These are phyloP conservation scores for Candida piceae DNA, from an alignment of 805 yeast species.

Conservation along the genomic window DNA sequence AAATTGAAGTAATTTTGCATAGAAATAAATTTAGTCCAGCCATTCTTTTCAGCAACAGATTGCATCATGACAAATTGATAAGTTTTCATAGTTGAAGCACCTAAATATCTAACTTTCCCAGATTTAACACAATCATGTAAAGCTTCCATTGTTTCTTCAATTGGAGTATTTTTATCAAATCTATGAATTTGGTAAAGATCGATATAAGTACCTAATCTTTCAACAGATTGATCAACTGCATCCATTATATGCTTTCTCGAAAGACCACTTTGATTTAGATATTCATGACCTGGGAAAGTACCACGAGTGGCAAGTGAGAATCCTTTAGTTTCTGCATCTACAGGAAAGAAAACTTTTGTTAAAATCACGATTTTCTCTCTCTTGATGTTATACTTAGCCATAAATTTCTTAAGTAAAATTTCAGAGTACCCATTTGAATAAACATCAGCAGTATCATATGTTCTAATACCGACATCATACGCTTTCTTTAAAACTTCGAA, in stretches of 20 bases:
- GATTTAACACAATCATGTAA: conserved; percentile 43
- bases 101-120: conserved; percentile 48
- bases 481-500: conserved; percentile 38
- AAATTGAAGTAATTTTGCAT: conserved; percentile 55
- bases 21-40: conserved; percentile 51
- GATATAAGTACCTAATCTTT: conserved; percentile 44
- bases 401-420: conserved; percentile 43
- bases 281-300: conserved; percentile 19
- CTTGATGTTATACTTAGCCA: conserved; percentile 43
- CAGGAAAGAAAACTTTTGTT: conserved; percentile 34
- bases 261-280: conserved; percentile 33
- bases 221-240: conserved; percentile 35
- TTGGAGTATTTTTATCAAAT: conserved; percentile 40
- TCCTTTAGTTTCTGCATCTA: conserved; percentile 23
- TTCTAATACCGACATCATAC: conserved; percentile 40
- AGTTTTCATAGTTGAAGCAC: conserved; percentile 57
- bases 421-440: conserved; percentile 45
- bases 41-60: conserved; percentile 46
- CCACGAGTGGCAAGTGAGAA: conserved; percentile 42
- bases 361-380: conserved; percentile 52
- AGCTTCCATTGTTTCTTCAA: conserved; percentile 49
- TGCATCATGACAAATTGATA: conserved; percentile 49
- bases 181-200: conserved; percentile 54
- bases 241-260: conserved; percentile 41
- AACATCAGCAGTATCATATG: conserved; percentile 45